Percentiles rank a stretch among this genome's conserved stretches.
phyloP scores from a whole-genome alignment of 768 basidiomycete species.

The Dentipellis sp. region DNA sequence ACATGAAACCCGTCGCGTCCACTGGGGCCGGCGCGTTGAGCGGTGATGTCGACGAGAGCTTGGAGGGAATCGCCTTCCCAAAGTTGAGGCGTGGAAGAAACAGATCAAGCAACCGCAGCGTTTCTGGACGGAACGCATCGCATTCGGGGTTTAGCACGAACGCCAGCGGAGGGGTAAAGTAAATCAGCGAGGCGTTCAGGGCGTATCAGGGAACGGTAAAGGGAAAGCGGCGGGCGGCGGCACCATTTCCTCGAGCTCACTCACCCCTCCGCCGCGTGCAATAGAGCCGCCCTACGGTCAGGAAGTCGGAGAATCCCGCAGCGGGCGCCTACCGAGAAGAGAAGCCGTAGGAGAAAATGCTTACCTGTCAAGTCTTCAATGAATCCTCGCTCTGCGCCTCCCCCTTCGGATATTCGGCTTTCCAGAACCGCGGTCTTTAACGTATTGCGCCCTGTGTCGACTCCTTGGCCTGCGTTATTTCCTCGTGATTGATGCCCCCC shows the following conservation, averaged over 20 bases:
- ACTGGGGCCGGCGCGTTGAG: not conserved
- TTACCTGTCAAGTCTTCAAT: not conserved
- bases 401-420: conserved; percentile 2
- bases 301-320: not conserved
- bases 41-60: not conserved
- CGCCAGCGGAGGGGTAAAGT: not conserved
- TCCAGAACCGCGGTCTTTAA: conserved; percentile 5
- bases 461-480: no score
- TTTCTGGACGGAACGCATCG: conserved; percentile 32
- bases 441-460: not conserved
- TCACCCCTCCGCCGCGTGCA: not conserved
- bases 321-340: not conserved
- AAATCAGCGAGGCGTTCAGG: not conserved
- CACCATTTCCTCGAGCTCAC: not conserved
- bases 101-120: conserved; percentile 64
- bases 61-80: conserved; percentile 42
- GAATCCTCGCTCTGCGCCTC: conserved; percentile 1
- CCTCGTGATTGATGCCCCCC: no score
- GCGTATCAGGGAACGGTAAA: not conserved
- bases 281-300: no score
- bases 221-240: not conserved
- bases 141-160: no score
- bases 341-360: not conserved
- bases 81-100: conserved; percentile 84
- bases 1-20: conserved; percentile 58